A percentile compares a stretch with the other conserved stretches of the same genome.
Evolutionary conservation across 164 flowering plant species (phyloP).

Genomic region (Liquidambar formosana): DNA sequence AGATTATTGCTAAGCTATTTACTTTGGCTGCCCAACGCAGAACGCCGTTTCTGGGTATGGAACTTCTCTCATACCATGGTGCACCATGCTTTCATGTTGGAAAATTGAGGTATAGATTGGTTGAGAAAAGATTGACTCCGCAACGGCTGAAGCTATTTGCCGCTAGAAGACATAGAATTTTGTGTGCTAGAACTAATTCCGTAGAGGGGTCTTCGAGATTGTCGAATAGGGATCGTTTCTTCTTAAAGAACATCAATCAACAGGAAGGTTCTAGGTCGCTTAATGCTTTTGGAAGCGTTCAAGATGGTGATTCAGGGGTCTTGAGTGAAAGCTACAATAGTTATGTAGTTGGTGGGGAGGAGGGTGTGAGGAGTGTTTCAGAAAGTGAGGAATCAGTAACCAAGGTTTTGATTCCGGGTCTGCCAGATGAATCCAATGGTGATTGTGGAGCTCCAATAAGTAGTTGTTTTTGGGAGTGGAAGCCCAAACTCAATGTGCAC

Average conservation of each 20-base stretch:
- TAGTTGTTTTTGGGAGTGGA: constrained; percentile 89
- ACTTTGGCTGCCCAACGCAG: constrained; percentile 13
- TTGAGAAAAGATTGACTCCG: constrained; percentile 23
- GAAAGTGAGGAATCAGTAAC: constrained; percentile 30
- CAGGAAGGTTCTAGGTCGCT: constrained; percentile 20
- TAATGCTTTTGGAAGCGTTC: constrained; percentile 17
- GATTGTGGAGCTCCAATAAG: constrained; percentile 52
- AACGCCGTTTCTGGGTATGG: constrained; percentile 31
- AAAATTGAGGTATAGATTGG: constrained; percentile 22
- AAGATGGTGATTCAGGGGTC: constrained; percentile 20
- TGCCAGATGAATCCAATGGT: constrained; percentile 74
- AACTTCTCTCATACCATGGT: constrained; percentile 37
- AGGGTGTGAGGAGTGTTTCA: constrained; percentile 27
- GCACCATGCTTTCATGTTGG: constrained; percentile 27
- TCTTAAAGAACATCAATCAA: neutral
- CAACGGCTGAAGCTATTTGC: constrained; percentile 21
- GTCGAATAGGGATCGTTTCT: neutral
- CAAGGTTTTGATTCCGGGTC: constrained; percentile 69
- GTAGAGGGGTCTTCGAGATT: constrained; percentile 15
- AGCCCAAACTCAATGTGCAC: constrained; percentile 75
- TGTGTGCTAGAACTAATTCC: constrained; percentile 13
- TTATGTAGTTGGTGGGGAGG: constrained; percentile 55
- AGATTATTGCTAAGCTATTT: neutral
- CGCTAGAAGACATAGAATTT: constrained; percentile 23
- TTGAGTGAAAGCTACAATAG: constrained; percentile 32